Evolutionary conservation across 2,329 filamentous ascomycete species (phyloP).

Genomic region (Zarea fungicola): DNA sequence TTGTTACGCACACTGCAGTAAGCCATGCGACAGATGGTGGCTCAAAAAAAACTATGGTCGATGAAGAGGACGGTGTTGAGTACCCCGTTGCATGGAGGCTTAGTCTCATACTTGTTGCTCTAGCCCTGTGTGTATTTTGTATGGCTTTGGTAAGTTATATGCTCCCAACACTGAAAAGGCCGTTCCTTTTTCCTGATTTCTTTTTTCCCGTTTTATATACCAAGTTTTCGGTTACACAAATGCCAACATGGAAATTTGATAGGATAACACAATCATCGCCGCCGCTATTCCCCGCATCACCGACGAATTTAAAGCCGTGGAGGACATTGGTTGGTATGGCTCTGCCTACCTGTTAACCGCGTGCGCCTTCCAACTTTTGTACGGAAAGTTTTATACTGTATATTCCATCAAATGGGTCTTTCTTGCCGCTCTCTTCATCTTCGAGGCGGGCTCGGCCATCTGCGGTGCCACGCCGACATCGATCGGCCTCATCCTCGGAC

Average conservation of each 20-base stretch:
- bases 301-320: conserved; percentile 30
- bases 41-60: neutral
- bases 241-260: no score
- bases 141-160: conserved; percentile 23
- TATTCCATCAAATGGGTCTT: conserved; percentile 44
- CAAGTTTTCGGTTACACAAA: no score
- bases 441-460: conserved; percentile 32
- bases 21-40: neutral
- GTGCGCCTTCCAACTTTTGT: conserved; percentile 44
- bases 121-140: conserved; percentile 12
- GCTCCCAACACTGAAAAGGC: neutral
- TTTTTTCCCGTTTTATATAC: neutral
- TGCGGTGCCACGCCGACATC: conserved; percentile 21
- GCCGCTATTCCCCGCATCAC: conserved; percentile 33
- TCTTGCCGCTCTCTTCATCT: conserved; percentile 27
- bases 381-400: conserved; percentile 46
- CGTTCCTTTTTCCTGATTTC: no score
- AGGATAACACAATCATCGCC: conserved; percentile 34
- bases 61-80: conserved; percentile 28
- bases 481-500: conserved; percentile 17
- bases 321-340: conserved; percentile 43
- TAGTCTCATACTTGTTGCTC: conserved; percentile 10
- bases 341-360: conserved; percentile 42
- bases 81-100: conserved; percentile 20
- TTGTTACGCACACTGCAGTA: neutral